Evolutionary conservation across 1,284 basidiomycete genomes (phyloP).

Genomic region (Trichosporon sp.): DNA sequence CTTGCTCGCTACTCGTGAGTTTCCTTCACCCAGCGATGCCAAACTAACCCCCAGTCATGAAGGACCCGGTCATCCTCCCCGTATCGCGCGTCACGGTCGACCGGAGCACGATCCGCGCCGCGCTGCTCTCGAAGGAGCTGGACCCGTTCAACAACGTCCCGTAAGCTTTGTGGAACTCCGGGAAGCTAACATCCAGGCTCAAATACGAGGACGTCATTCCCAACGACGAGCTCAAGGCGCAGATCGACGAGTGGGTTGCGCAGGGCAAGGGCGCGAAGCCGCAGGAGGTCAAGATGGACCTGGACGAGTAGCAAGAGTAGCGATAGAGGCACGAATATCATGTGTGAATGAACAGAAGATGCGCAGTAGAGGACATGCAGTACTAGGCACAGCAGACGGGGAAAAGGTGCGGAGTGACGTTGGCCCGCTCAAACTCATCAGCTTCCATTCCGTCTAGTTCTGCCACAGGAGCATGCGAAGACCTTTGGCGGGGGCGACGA

Average conservation of each 20-base stretch:
- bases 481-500: too few species aligned
- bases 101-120: conserved; percentile 89
- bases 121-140: conserved; percentile 81
- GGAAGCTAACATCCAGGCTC: conserved; percentile 48
- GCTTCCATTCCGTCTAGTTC: too few species aligned
- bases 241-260: conserved; percentile 60
- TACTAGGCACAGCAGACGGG: not conserved
- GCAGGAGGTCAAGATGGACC: conserved; percentile 38
- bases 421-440: too few species aligned
- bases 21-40: not conserved
- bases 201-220: conserved; percentile 74
- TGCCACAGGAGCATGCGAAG: too few species aligned
- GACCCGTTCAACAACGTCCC: conserved; percentile 87
- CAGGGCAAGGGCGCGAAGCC: conserved; percentile 49
- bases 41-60: conserved; percentile 69
- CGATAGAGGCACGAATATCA: not conserved
- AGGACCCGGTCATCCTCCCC: conserved; percentile 87
- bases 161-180: conserved; percentile 10
- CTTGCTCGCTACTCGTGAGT: conserved; percentile 33
- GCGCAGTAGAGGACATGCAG: not conserved
- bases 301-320: conserved; percentile 29
- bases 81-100: conserved; percentile 78
- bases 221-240: conserved; percentile 61
- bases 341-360: not conserved
- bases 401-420: not conserved